phyloP scores from a whole-genome alignment of 2,329 filamentous ascomycete genomes.

The Trichophyton schoenleinii region DNA sequence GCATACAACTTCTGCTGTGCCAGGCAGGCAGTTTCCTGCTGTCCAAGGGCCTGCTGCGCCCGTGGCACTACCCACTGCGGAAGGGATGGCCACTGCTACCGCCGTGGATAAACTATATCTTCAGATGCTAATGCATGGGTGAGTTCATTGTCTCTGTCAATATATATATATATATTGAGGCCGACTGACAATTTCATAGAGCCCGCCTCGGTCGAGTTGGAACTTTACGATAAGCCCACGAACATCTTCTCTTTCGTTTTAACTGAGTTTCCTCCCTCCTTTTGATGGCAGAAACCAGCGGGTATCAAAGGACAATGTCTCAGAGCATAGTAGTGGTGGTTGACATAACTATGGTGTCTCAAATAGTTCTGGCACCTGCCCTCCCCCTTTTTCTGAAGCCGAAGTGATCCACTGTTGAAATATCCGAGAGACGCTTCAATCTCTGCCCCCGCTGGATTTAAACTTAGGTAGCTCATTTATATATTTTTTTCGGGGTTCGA shows the following conservation, averaged over 20 bases:
- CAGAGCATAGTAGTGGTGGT: not conserved
- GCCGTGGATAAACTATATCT: not conserved
- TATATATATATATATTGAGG: too few relatives aligned
- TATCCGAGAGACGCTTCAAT: not conserved
- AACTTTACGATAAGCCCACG: not conserved
- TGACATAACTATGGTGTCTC: not conserved
- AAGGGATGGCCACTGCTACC: conserved; percentile 3
- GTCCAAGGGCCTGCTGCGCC: conserved; percentile 1
- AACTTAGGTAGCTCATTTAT: not conserved
- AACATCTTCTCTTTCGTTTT: not conserved
- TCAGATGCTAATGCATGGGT: not conserved
- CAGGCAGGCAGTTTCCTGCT: not conserved
- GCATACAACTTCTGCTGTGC: conserved; percentile 1
- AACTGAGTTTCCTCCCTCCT: not conserved
- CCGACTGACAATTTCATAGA: not conserved
- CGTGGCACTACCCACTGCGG: not conserved
- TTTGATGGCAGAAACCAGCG: not conserved
- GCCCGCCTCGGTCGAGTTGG: not conserved
- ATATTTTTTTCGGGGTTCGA: not conserved
- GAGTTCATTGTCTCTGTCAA: not conserved
- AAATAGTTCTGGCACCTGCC: not conserved
- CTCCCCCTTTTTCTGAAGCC: not conserved
- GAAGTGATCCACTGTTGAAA: not conserved
- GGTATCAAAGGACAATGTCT: not conserved
- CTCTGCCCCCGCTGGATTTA: not conserved